Evolutionary conservation across 352 stramenopile species (phyloP), one percentile per base, ranked within the genome.

Genomic region (Pythium scleroteichum): DNA sequence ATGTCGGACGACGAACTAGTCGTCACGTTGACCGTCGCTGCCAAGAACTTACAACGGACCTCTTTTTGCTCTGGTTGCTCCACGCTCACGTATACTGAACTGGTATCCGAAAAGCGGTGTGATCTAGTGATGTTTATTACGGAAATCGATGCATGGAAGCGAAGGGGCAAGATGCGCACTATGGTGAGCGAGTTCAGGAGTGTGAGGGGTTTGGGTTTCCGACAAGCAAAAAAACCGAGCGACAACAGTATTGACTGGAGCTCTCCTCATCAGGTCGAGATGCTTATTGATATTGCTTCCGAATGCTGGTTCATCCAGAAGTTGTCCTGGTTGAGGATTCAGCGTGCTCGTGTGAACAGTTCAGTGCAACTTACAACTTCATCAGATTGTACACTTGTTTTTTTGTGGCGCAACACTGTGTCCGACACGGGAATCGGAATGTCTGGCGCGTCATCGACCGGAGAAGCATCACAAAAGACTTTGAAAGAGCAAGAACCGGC

Each of bases 51-150:
- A 2, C 56, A 71, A 14, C 56, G 63, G 8, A 20, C 62, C 4
- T 32, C 44, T 1, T 14, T 71, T 2, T 71, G 62, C 27, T 57
- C 50, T 35, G 29, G 29, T 35, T 35, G 29, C 29, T 35, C 29
- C 10, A 35, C 29, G 5, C 29, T 35, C 29, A 35, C 29, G 10
- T 10, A 35, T 5, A 5, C 29, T 35, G 29, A 35, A 10, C 29
- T 10, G 5, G 29, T 35, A 35, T 35, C 29, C 29, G 19, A 2
- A n/a, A 14, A 48, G 7, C 23, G 19, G 14, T 33, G n/a, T 32
- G 6, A 24, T 33, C 13, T 71, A 1, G 10, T 66, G 1, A 41
- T 71, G 22, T 71, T 67, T 24, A 39, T 71, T 23, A 71, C 57
- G 1, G 38, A 66, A 7, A 66, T 71, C 22, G 52, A 48, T 4